Evolutionary conservation across 345 rosid genomes (phyloP), one percentile per base, ranked within the genome.

Genomic region (Brassica incana): DNA sequence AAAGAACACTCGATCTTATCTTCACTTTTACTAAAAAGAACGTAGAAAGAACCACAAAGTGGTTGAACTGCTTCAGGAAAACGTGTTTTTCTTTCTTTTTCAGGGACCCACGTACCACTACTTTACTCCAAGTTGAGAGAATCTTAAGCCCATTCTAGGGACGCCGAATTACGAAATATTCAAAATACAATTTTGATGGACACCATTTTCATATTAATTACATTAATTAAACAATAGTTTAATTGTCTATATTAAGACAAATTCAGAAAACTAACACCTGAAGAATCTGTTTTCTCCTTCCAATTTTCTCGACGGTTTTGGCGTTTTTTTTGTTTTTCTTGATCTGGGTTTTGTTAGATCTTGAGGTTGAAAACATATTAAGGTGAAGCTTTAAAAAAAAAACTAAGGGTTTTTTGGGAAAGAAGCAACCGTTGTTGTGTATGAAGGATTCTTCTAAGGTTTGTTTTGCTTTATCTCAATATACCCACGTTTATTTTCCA

Each of bases 241-340:
- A 69, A 54, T 64, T 69, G 54, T 69, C 83, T 80, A 80, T 75
- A 80, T 80, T 80, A 38, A 80, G 79, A 75, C 67, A 80, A 75
- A 64, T 69, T 64, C 30, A 70, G 62, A 75, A 74, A 80, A 67
- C 79, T 64, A 69, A 69, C 54, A 38, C 76, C 79, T 69, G 76
- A 23, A 59, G 23, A 73, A 62, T 63, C 59, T 6, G 20, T 52
- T 52, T 52, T 52, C 59, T 52, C 59, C 59, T 20, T 69, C 72
- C 71, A 73, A 0, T 40, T 75, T 69, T 79, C 78, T n/a, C 16
- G 15, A 74, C 75, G 52, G 76, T 48, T 27, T 69, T 80, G 60
- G 38, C 18, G 67, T n/a, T n/a, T n/a, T n/a, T n/a, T n/a, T n/a
- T n/a, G n/a, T 4, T 75, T 32, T 29, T 18, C 23, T 71, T 73